Conservation (phyloP, 306 rosid genomes). For the Castanea crenata region DNA sequence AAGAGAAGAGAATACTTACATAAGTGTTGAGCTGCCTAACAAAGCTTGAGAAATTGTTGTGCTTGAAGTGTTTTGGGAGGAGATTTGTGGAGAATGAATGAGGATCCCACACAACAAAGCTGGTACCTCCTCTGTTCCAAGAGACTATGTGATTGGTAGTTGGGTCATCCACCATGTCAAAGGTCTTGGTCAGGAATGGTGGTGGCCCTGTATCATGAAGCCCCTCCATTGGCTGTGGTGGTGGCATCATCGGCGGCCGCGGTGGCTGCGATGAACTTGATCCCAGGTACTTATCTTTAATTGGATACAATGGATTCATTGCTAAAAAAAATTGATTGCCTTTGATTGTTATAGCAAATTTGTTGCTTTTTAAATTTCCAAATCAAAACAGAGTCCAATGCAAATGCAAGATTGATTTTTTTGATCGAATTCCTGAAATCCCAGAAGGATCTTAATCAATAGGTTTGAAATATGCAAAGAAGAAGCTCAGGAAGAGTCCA, state of each 20-base stretch:
- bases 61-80: slow-evolving; percentile 79
- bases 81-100: slow-evolving; percentile 55
- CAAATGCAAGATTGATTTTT: background rate
- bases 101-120: slow-evolving; percentile 88
- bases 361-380: background rate
- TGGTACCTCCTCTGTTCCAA: slow-evolving; percentile 70
- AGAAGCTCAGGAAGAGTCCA: background rate
- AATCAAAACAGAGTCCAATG: background rate
- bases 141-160: slow-evolving; percentile 56
- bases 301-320: slow-evolving; percentile 53
- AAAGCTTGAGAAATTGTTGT: slow-evolving; percentile 88
- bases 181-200: slow-evolving; percentile 85
- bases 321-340: background rate
- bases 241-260: slow-evolving; percentile 21
- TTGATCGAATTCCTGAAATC: background rate
- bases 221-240: slow-evolving; percentile 83
- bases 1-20: slow-evolving; percentile 46
- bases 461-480: background rate
- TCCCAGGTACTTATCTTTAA: slow-evolving; percentile 58
- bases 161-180: slow-evolving; percentile 77
- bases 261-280: slow-evolving; percentile 25
- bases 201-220: slow-evolving; percentile 85
- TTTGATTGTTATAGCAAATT: background rate
- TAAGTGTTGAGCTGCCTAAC: slow-evolving; percentile 91
- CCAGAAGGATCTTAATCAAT: background rate